Base-by-base conservation (phyloP, 1,284 basidiomycete species). In the Tetrapyrgos nigripes region DNA sequence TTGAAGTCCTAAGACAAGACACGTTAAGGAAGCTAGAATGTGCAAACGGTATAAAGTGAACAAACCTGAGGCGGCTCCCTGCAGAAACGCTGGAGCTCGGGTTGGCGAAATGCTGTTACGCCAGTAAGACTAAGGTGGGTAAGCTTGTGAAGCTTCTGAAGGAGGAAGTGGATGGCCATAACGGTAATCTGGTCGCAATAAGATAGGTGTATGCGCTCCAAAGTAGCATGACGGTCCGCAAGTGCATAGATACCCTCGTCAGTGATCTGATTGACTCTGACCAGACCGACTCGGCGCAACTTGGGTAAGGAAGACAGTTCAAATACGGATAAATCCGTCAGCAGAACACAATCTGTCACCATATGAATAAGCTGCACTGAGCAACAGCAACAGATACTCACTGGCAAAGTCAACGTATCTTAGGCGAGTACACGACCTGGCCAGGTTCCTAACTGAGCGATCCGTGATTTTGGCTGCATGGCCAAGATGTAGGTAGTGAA, bases 331-430 rank as follows among this genome's bases (percentile, higher is more conserved):
- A 94, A 87, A 71, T 99, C 97, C 14, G 97, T 98, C 44, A 99
- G 78, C 44, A 88, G 82, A 1, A 86, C 80, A 67, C 97, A 99
- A 76, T 93, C 94, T 96, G 21, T 45, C 23, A 44, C 55, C 53
- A 56, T 50, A 40, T 9, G 14, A 37, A 35, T 45, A 54, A 29
- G 49, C 40, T 14, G 35, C 3, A 8, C 33, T 31, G 37, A 49
- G 54, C 49, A 26, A 35, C 3, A 6, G 8, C 17, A 26, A 31
- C 33, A 26, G 10, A 37, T 8, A 85, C 91, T 73, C 62, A 96
- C 96, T 97, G 4, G 97, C 97, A 63, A 99, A 88, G 73, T 99
- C 97, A 60, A 99, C 89, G 72, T 99, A 99, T 65, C 97, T 83
- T 58, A 99, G 74, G n/a, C 97, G 83, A 0, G 94, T 96, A 74